Percentiles rank a stretch among this genome's conserved stretches.
phyloP scores from a whole-genome alignment of 176 grass and related monocot species.

The Lolium multiflorum region DNA sequence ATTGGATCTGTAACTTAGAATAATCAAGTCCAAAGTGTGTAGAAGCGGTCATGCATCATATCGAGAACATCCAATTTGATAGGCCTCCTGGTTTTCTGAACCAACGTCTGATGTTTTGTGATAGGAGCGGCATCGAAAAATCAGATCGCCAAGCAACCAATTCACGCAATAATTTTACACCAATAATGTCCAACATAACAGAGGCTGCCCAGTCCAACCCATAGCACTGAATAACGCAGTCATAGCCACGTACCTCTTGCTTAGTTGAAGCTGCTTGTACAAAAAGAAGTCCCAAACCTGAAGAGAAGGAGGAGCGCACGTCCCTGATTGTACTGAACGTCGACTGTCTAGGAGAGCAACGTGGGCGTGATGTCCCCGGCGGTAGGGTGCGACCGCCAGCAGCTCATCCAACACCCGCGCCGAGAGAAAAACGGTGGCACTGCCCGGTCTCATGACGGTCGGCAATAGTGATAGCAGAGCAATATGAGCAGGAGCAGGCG shows the following conservation, averaged over 20 bases:
- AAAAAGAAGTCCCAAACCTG: not conserved
- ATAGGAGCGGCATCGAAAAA: not conserved
- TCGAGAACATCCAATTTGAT: no score
- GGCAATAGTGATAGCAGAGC: no score
- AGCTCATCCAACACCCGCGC: constrained; percentile 73
- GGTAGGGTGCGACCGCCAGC: constrained; percentile 66
- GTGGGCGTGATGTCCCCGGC: constrained; percentile 82
- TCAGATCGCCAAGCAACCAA: not conserved
- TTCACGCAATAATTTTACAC: not conserved
- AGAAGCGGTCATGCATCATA: no score
- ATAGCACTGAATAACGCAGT: not conserved
- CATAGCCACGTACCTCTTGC: not conserved
- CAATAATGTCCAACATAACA: constrained; percentile 10
- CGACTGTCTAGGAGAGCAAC: constrained; percentile 86
- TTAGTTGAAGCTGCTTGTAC: no score
- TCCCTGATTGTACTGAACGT: constrained; percentile 82
- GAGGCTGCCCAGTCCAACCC: not conserved
- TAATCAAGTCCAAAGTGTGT: no score
- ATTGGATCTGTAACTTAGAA: no score
- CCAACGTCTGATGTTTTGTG: no score
- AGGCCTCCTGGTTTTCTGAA: no score
- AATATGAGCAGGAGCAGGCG: no score
- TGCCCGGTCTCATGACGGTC: no score
- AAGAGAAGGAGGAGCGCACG: not conserved
- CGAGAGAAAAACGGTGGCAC: not conserved